These are phyloP conservation scores for Lactarius hengduanensis DNA, from an alignment of 768 basidiomycete genomes.

Conservation along the genomic window DNA sequence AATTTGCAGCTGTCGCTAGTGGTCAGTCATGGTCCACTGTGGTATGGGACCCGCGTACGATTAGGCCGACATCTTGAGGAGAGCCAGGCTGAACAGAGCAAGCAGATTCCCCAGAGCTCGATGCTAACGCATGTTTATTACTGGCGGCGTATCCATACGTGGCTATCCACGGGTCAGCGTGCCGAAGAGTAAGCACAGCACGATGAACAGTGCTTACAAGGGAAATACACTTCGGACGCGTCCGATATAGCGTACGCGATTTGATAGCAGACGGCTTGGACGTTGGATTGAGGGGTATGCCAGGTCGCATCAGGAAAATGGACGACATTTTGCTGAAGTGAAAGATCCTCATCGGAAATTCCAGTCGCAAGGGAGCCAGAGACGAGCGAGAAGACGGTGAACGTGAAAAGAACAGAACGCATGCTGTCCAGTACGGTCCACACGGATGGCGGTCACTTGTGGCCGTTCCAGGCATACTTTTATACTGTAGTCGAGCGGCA, in stretches of 20 bases:
- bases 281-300: background rate
- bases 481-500: too few relatives aligned
- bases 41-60: background rate
- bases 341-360: background rate
- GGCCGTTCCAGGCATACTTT: too few relatives aligned
- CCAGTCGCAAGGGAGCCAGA: background rate
- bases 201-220: too few relatives aligned
- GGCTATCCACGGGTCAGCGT: background rate
- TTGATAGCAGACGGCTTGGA: background rate
- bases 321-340: too few relatives aligned
- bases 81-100: background rate
- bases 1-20: background rate
- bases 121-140: background rate
- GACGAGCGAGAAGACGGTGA: background rate
- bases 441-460: too few relatives aligned
- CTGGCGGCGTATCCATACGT: background rate
- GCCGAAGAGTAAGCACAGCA: background rate
- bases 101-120: background rate
- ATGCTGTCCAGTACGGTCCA: background rate
- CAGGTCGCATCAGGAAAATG: background rate
- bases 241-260: too few relatives aligned
- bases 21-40: background rate
- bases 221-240: too few relatives aligned
- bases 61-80: background rate
- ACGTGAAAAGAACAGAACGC: background rate